phyloP scores from a whole-genome alignment of 106 monocot genomes.

The Chionographis japonica region DNA sequence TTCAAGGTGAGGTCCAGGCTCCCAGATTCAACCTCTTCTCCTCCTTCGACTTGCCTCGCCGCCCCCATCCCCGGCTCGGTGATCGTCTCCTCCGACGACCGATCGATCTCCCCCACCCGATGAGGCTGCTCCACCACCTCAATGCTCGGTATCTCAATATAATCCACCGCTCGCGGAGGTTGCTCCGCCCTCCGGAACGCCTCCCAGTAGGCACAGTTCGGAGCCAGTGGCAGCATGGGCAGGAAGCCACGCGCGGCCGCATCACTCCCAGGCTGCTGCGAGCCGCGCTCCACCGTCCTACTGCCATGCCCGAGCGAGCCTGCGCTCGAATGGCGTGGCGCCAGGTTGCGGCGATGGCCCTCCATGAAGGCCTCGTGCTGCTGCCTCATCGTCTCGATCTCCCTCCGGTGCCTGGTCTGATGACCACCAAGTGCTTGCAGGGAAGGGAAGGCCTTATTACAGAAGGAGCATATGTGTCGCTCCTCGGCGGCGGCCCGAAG shows the following conservation, averaged over 20 bases:
- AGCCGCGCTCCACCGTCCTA: not conserved
- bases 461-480: constrained; percentile 14
- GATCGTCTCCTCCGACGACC: constrained; percentile 4
- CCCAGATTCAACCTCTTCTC: constrained; percentile 1
- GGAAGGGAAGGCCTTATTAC: not conserved
- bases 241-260: not conserved
- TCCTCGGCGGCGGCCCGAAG: no score
- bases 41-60: not conserved
- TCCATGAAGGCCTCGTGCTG: constrained; percentile 25
- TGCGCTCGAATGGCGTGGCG: not conserved
- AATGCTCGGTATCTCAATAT: not conserved
- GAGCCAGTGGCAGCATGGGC: not conserved
- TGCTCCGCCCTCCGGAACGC: not conserved
- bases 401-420: constrained; percentile 16
- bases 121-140: not conserved
- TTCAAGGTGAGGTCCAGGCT: constrained; percentile 8
- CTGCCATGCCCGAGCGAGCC: not conserved
- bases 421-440: constrained; percentile 28
- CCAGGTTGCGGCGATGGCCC: not conserved
- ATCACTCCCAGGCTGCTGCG: not conserved
- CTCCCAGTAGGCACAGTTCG: constrained; percentile 20
- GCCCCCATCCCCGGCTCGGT: not conserved
- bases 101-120: not conserved
- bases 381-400: constrained; percentile 17
- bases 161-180: constrained; percentile 4